Base-by-base conservation (phyloP, 768 basidiomycete species). In the Lentinula raphanica region DNA sequence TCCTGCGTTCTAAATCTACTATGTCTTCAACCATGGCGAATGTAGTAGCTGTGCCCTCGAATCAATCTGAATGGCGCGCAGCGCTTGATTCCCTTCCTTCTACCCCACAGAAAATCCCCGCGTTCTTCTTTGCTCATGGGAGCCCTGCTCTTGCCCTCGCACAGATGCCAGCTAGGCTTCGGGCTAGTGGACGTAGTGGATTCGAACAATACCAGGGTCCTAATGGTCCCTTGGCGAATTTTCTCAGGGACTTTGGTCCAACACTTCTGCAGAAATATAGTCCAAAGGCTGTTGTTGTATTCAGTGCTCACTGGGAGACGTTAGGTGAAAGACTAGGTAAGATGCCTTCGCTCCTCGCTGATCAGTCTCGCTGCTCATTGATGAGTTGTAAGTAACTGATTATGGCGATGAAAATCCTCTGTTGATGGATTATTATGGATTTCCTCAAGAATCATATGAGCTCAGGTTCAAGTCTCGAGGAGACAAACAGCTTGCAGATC, bases 221-320 rank as follows among this genome's bases (percentile, higher is more conserved):
- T 6, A 72, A 71, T 5, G 83, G 86, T 0, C 77, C 80, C 1
- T 72, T 88, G 17, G 81, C 79, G 1, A 64, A 65, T 12, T 92
- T 91, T 67, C 68, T 90, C 62, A 74, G 71, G 44, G 74, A 85
- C 58, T 89, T 91, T 69, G 88, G 88, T 0, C 82, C 84, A 1
- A 74, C 74, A 0, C 66, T 90, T 28, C 63, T 90, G 40, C 65
- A 79, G 57, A 91, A 90, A 68, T 92, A 92, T 69, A 76, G 82
- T 48, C 59, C 59, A 19, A 59, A 49, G n/a, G 59, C 80, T n/a
- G 86, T 90, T 54, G 81, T 92, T 4, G 88, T 91, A 1, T 90
- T 91, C 72, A 88, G 86, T 61, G 90, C 90, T 11, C 90, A 92
- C 65, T 92, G 88, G 88, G 90, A 92, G 66, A 86, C 87, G 1